Base-by-base conservation (phyloP, 2,329 filamentous ascomycete genomes). In the Cladophialophora bantiana region DNA sequence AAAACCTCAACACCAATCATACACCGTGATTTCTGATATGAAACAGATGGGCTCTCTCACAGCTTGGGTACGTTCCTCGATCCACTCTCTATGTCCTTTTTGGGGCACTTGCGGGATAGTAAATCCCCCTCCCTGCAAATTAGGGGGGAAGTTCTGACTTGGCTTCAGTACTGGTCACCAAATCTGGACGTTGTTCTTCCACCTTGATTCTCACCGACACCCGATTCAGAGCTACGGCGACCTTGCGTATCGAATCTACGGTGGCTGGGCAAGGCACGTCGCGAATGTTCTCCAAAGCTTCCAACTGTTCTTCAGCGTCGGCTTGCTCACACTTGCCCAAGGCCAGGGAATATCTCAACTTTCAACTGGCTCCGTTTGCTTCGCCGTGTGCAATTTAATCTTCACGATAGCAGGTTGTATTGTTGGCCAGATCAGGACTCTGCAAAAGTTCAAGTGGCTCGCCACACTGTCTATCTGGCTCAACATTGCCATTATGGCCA, bases 101-200 rank as follows among this genome's bases (percentile, higher is more conserved):
- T 42, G 40, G 40, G n/a, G 4, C 40, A n/a, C 12, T 42, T 12
- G 40, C 40, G 40, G 40, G 40, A 42, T 42, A 42, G 40, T 42
- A 42, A 42, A 12, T 42, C 40, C 10, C n/a, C n/a, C n/a, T 12
- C 40, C 40, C 10, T 42, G 10, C 10, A 12, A 42, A 42, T 42
- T 42, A 12, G 2, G 10, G 2, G 12, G 10, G 12, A 42, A n/a
- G n/a, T 42, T 42, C 40, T 42, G 40, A 42, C 40, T 42, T n/a
- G 10, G 40, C 40, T 42, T n/a, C 10, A 42, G 40, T 42, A 42
- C 40, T 4, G 10, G 12, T 42, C n/a, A 42, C 40, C 40, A 42
- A 42, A 42, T 42, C 40, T 42, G 40, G 40, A 42, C 40, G n/a
- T 12, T 42, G 40, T 42, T 42, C n/a, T n/a, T 42, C n/a, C 40